These are phyloP conservation scores for Vigna trinervia DNA, from an alignment of 306 rosid genomes.

Conservation along the genomic window DNA sequence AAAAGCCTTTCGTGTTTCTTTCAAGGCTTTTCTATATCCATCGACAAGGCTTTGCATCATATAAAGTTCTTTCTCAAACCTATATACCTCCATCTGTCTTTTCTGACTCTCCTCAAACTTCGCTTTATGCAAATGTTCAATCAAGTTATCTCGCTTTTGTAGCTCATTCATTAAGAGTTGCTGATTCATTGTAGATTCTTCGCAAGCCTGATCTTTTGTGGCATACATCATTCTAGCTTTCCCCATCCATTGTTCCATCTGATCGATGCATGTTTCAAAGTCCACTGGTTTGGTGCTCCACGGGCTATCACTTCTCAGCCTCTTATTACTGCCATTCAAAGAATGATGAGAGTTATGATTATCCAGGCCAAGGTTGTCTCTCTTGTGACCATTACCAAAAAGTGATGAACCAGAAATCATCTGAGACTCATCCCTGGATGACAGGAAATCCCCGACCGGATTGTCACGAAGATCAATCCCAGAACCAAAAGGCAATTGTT, in stretches of 20 bases:
- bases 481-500: slow-evolving; percentile 56
- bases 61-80: slow-evolving; percentile 76
- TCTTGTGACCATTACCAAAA: slow-evolving; percentile 80
- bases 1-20: slow-evolving; percentile 71
- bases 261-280: slow-evolving; percentile 67
- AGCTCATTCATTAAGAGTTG: slow-evolving; percentile 68
- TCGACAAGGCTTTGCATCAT: slow-evolving; percentile 74
- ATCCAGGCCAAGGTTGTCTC: slow-evolving; percentile 60
- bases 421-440: slow-evolving; percentile 70
- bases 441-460: slow-evolving; percentile 62
- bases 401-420: slow-evolving; percentile 61
- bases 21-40: slow-evolving; percentile 82
- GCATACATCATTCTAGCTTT: slow-evolving; percentile 71
- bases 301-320: slow-evolving; percentile 65
- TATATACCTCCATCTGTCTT: slow-evolving; percentile 63
- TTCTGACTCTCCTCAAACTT: slow-evolving; percentile 76
- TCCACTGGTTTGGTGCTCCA: slow-evolving; percentile 68
- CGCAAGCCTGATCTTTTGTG: slow-evolving; percentile 65
- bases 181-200: slow-evolving; percentile 57
- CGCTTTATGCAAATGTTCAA: slow-evolving; percentile 66
- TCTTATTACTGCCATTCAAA: slow-evolving; percentile 65
- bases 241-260: slow-evolving; percentile 64
- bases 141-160: slow-evolving; percentile 65
- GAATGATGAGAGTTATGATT: slow-evolving; percentile 60
- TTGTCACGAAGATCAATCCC: slow-evolving; percentile 75